Conservation (phyloP, 1,139 yeast genomes). For the Diutina rugosa region DNA sequence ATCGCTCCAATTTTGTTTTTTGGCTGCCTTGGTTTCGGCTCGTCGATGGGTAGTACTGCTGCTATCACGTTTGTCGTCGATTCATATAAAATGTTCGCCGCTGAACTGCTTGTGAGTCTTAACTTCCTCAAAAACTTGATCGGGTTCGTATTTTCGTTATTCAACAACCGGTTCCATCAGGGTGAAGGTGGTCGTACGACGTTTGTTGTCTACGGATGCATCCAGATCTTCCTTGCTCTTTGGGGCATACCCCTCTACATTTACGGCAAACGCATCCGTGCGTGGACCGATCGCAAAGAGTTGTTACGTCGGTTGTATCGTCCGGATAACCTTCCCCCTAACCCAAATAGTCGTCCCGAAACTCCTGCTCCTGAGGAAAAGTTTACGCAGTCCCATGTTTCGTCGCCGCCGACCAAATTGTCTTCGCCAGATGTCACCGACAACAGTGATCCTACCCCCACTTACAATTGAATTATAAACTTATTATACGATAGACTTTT, state of each 20-base stretch:
- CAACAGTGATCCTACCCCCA: not conserved
- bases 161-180: slow-evolving; percentile 35
- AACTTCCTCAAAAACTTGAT: slow-evolving; percentile 41
- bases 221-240: slow-evolving; percentile 35
- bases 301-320: slow-evolving; percentile 19
- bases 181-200: slow-evolving; percentile 31
- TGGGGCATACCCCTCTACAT: slow-evolving; percentile 41
- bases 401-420: not conserved
- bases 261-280: slow-evolving; percentile 39
- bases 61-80: slow-evolving; percentile 52
- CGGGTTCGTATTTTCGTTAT: slow-evolving; percentile 46
- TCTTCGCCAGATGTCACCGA: not conserved
- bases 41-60: slow-evolving; percentile 47
- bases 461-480: not conserved
- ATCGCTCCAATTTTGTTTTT: slow-evolving; percentile 45
- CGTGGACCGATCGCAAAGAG: slow-evolving; percentile 36
- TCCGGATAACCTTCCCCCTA: not conserved
- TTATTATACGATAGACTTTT: not conserved
- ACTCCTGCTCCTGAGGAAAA: not conserved
- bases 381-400: not conserved
- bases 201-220: slow-evolving; percentile 40
- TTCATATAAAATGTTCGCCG: slow-evolving; percentile 44
- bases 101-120: slow-evolving; percentile 45
- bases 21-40: slow-evolving; percentile 46
- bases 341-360: not conserved